Evolutionary conservation across 2,329 filamentous ascomycete species (phyloP).

Genomic region (Pseudogymnoascus pannorum): DNA sequence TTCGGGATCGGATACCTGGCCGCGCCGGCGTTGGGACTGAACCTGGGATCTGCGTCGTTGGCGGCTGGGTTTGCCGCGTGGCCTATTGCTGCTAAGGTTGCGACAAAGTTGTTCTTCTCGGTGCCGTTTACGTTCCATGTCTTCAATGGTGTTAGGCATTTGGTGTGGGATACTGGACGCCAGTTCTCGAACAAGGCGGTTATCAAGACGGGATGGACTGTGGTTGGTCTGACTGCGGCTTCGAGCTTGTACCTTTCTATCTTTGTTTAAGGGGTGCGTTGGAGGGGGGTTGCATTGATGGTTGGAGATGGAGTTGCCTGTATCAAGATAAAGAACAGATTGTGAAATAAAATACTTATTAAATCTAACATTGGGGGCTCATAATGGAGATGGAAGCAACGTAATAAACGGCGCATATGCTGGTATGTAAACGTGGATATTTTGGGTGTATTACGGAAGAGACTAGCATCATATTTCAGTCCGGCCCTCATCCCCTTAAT

Average conservation of each 20-base stretch:
- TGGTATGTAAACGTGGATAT: neutral
- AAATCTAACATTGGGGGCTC: neutral
- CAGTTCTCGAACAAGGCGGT: slow-evolving; percentile 58
- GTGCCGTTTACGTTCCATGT: slow-evolving; percentile 62
- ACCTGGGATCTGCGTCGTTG: slow-evolving; percentile 56
- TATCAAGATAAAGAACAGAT: slow-evolving; percentile 10
- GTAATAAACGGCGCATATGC: neutral
- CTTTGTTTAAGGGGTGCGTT: slow-evolving; percentile 17
- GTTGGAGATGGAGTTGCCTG: slow-evolving; percentile 6
- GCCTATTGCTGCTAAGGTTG: slow-evolving; percentile 50
- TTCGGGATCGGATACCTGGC: slow-evolving; percentile 61
- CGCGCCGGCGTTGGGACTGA: slow-evolving; percentile 58
- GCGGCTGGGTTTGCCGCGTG: slow-evolving; percentile 57
- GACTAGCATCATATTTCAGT: neutral
- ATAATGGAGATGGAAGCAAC: neutral
- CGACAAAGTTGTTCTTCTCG: slow-evolving; percentile 50
- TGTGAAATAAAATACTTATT: slow-evolving; percentile 8
- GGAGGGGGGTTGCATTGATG: neutral
- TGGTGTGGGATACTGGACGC: slow-evolving; percentile 60
- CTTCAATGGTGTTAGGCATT: slow-evolving; percentile 64
- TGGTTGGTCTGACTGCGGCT: slow-evolving; percentile 47
- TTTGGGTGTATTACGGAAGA: neutral
- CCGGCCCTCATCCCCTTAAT: neutral
- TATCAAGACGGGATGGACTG: slow-evolving; percentile 56
- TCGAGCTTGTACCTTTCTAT: slow-evolving; percentile 33